Percentiles rank a stretch among this genome's conserved stretches.
phyloP scores from a whole-genome alignment of 768 basidiomycete species.

The Termitomyces sp. region DNA sequence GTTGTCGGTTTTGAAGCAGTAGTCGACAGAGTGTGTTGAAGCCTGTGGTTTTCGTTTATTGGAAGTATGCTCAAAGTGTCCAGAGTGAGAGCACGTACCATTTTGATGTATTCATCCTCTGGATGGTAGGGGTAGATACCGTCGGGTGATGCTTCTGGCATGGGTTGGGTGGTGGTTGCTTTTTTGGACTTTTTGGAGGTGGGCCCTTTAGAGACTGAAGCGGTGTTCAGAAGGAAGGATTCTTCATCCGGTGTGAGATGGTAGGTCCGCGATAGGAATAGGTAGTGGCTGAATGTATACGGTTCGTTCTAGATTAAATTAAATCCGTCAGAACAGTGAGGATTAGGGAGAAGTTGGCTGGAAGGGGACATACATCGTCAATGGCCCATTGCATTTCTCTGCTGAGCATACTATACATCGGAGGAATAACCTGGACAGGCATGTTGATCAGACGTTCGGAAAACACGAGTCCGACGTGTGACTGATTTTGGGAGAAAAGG shows the following conservation, averaged over 20 bases:
- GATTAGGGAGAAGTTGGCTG: background rate
- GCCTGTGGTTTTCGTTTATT: background rate
- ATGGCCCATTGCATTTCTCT: constrained; percentile 79
- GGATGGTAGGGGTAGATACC: constrained; percentile 76
- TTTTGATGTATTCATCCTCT: constrained; percentile 73
- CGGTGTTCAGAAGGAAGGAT: constrained; percentile 41
- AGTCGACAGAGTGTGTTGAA: constrained; percentile 31
- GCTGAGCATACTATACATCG: constrained; percentile 86
- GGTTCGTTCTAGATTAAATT: constrained; percentile 42
- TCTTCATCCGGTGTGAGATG: constrained; percentile 70
- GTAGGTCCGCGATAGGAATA: constrained; percentile 80
- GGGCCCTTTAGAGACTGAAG: constrained; percentile 22
- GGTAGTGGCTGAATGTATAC: constrained; percentile 67
- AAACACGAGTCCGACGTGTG: constrained; percentile 78
- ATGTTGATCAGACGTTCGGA: constrained; percentile 92
- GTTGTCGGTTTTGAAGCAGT: constrained; percentile 42
- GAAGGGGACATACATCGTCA: constrained; percentile 46
- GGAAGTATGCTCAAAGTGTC: background rate
- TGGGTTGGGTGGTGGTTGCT: constrained; percentile 14
- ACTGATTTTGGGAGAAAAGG: constrained; percentile 46
- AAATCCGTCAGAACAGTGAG: background rate
- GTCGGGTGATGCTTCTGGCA: constrained; percentile 30
- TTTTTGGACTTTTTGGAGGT: constrained; percentile 36
- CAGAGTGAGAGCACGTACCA: constrained; percentile 34
- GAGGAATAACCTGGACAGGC: constrained; percentile 89